phyloP scores from a whole-genome alignment of 2,329 filamentous ascomycete genomes.

The Botrytis fragariae region DNA sequence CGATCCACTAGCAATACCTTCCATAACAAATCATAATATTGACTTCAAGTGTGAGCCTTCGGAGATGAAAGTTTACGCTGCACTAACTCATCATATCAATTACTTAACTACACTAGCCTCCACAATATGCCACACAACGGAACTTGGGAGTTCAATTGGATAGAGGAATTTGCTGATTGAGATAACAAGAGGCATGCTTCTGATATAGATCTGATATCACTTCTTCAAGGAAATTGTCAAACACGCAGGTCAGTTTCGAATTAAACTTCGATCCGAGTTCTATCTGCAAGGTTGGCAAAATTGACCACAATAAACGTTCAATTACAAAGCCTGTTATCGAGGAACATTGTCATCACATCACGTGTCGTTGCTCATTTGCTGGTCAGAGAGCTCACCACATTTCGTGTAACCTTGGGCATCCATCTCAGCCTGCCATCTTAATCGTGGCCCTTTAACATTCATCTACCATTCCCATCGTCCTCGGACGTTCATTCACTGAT shows the following conservation, averaged over 20 bases:
- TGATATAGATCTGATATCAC: neutral
- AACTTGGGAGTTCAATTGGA: neutral
- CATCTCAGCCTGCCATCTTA: neutral
- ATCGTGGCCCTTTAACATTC: neutral
- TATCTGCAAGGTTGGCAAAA: too few relatives aligned
- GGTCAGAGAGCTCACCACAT: neutral
- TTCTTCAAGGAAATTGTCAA: neutral
- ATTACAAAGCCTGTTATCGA: neutral
- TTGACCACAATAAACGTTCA: neutral
- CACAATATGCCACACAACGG: neutral
- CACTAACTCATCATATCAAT: neutral
- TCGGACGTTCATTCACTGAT: neutral
- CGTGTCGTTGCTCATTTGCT: neutral
- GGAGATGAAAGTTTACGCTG: neutral
- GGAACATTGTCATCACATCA: neutral
- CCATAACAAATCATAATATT: neutral
- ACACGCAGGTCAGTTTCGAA: too few relatives aligned
- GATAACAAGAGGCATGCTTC: neutral
- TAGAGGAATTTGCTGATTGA: neutral
- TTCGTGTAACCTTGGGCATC: slow-evolving; percentile 4
- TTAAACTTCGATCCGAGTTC: too few relatives aligned
- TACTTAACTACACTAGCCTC: neutral
- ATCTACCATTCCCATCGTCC: neutral
- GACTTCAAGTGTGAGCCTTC: neutral
- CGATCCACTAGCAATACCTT: neutral